These are phyloP conservation scores for Trichosanthes truncata DNA, from an alignment of 306 rosid genomes.

Conservation along the genomic window DNA sequence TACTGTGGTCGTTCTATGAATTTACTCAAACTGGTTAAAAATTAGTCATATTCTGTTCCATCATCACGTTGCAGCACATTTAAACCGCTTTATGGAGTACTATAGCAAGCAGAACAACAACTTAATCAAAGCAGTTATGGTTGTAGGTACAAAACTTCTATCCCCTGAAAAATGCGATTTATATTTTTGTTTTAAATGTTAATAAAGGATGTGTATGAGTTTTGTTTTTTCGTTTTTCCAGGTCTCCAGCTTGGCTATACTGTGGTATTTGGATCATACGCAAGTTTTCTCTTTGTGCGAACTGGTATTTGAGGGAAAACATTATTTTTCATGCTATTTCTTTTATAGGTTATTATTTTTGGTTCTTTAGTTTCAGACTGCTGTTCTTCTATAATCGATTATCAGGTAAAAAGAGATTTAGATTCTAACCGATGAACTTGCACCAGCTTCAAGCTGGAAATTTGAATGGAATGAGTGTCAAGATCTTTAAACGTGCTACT, in stretches of 20 bases:
- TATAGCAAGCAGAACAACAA: conserved; percentile 57
- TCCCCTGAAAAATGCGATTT: not conserved
- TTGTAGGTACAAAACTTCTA: conserved; percentile 41
- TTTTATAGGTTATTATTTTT: not conserved
- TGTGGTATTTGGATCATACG: conserved; percentile 82
- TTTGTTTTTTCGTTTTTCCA: conserved; percentile 18
- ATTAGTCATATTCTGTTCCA: conserved; percentile 10
- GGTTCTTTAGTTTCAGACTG: not conserved
- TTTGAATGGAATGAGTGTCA: not conserved
- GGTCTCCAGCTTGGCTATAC: conserved; percentile 96
- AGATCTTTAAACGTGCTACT: not conserved
- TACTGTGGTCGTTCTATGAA: not conserved
- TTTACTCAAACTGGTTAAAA: conserved; percentile 8
- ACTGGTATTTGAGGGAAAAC: conserved; percentile 45
- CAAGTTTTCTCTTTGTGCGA: conserved; percentile 85
- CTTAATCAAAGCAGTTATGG: conserved; percentile 44
- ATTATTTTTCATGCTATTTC: not conserved
- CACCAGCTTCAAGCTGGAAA: not conserved
- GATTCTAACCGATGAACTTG: not conserved
- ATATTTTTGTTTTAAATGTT: not conserved
- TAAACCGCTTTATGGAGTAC: conserved; percentile 80
- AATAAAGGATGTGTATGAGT: not conserved
- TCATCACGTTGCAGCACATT: conserved; percentile 63
- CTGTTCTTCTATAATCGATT: not conserved
- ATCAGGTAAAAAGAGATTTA: not conserved